Evolutionary conservation across 768 basidiomycete genomes (phyloP).

Genomic region (Leccinum fibrillosum): DNA sequence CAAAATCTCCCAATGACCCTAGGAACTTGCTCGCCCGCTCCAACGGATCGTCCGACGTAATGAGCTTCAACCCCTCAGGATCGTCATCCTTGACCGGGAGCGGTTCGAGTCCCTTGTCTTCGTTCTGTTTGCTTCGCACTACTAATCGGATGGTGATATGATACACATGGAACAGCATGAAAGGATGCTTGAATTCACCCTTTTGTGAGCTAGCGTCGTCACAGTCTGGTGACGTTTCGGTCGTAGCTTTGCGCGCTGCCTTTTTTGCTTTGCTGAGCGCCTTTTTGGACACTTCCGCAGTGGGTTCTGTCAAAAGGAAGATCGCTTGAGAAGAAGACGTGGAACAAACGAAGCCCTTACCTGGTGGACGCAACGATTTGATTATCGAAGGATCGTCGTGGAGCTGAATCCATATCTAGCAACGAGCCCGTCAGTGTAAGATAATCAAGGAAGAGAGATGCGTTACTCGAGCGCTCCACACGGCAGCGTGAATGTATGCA

Average conservation of each 20-base stretch:
- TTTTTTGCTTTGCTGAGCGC: constrained; percentile 88
- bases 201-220: constrained; percentile 56
- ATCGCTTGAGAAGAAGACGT: constrained; percentile 20
- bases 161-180: constrained; percentile 7
- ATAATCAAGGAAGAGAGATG: constrained; percentile 4
- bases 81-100: constrained; percentile 70
- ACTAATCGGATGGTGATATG: constrained; percentile 14
- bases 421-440: constrained; percentile 9
- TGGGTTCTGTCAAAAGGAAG: constrained; percentile 9
- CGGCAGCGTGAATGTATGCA: constrained; percentile 67
- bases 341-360: constrained; percentile 32
- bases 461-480: constrained; percentile 66
- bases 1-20: constrained; percentile 54
- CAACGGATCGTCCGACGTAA: constrained; percentile 60
- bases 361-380: constrained; percentile 35
- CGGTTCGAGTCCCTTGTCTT: constrained; percentile 71
- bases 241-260: constrained; percentile 55
- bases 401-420: constrained; percentile 69
- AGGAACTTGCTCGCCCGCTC: constrained; percentile 75
- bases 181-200: constrained; percentile 39
- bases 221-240: constrained; percentile 37
- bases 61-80: constrained; percentile 73
- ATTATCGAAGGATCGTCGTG: constrained; percentile 69
- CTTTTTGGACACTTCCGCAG: constrained; percentile 55
- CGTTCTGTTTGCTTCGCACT: constrained; percentile 36